Evolutionary conservation across 2,329 filamentous ascomycete genomes (phyloP), one percentile per base, ranked within the genome.

Genomic region (Epicoccum nigrum): DNA sequence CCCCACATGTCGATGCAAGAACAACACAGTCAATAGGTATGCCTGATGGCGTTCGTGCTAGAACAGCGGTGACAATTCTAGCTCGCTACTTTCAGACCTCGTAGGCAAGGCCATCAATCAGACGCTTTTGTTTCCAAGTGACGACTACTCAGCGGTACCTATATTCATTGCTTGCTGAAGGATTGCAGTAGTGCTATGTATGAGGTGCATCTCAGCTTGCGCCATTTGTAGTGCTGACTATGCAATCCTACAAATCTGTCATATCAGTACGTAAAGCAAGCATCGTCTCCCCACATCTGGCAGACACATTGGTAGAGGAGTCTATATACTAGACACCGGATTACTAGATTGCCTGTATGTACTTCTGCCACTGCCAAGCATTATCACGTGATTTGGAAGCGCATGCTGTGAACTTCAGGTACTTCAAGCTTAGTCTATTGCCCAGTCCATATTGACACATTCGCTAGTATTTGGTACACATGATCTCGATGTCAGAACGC

Each of bases 391-490:
- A 66, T 59, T 59, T 25, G 1, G 19, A 21, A 7, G 49, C 17
- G 42, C 28, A 38, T 32, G 9, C 19, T 15, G 32, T 43, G 20
- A 23, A 30, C 23, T 9, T 7, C 23, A 45, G 44, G n/a, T 33
- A 39, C 39, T 38, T 48, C 40, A 38, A 45, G 40, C 21, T 46
- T 31, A 54, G 37, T 65, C 55, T 61, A 58, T 66, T 62, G 64
- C 59, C 59, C 64, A 57, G 32, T 58, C 59, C 59, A 48, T 71
- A 69, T 68, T 68, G 65, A 65, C 64, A 68, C 67, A 68, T 45
- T 63, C 60, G 60, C 63, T 65, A 63, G 58, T 57, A 54, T 69
- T 70, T 71, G 57, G 59, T 73, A 72, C 69, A 72, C 47, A 44
- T 54, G 46, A 40, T 51, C 44, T 56, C 48, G 56, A 47, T 44